Percentiles rank a stretch among this genome's conserved stretches.
These are phyloP conservation scores for Tephrocybe sp. DNA, from an alignment of 768 basidiomycete species.

Conservation along the genomic window DNA sequence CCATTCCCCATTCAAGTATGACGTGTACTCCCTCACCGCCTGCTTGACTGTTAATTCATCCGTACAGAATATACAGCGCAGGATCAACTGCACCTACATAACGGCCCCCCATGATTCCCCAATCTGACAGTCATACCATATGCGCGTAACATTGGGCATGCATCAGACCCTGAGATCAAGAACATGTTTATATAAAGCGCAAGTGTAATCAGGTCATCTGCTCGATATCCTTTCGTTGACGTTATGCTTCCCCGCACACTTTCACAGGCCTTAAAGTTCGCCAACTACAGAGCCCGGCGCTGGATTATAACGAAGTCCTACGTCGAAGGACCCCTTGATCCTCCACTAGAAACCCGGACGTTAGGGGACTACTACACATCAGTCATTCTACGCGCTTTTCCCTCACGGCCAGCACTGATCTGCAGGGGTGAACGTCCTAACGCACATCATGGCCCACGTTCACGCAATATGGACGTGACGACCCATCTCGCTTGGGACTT, in stretches of 20 bases:
- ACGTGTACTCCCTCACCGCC: too few species aligned
- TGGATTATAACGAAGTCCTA: slow-evolving; percentile 47
- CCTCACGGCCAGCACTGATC: slow-evolving; percentile 59
- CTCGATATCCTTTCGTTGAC: not conserved
- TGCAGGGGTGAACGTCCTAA: slow-evolving; percentile 58
- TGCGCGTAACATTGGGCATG: too few species aligned
- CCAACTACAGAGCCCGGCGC: slow-evolving; percentile 14
- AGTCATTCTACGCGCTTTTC: slow-evolving; percentile 51
- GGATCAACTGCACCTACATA: too few species aligned
- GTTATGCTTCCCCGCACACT: not conserved
- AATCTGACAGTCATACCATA: too few species aligned
- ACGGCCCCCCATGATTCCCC: too few species aligned
- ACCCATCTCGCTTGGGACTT: slow-evolving; percentile 74
- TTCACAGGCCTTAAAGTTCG: not conserved
- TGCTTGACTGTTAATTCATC: too few species aligned
- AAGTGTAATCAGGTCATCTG: not conserved
- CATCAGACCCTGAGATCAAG: too few species aligned
- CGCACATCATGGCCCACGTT: slow-evolving; percentile 60
- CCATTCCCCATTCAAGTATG: too few species aligned
- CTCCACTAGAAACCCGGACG: slow-evolving; percentile 56
- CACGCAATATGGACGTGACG: slow-evolving; percentile 46
- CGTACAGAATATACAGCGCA: too few species aligned
- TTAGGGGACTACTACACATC: slow-evolving; percentile 61
- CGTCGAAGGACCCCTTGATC: slow-evolving; percentile 56
- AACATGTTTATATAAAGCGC: not conserved